Base-by-base conservation (phyloP, 352 stramenopile genomes). In the Peronospora destructor region DNA sequence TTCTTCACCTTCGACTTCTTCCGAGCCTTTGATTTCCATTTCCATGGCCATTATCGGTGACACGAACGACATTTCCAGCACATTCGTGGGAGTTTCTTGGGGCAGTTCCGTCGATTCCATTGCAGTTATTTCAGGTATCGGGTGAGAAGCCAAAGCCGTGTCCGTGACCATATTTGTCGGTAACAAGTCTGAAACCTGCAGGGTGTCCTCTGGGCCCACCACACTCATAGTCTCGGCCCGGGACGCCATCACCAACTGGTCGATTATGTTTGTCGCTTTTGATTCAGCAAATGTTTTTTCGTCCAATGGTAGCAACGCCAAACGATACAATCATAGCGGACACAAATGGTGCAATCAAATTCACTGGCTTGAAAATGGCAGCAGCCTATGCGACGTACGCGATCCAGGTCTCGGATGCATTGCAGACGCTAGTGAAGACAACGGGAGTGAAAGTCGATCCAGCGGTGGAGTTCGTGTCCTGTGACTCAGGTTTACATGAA, bases 261-360 rank as follows among this genome's bases (percentile, higher is more conserved):
- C 45, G 44, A 48, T 7, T 64, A 57, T 66, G 58, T 66, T 64
- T 60, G 60, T 49, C 35, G 43, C 54, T 33, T 60, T 60, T 61
- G 33, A 45, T 45, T 52, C 37, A 17, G 3, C n/a, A 12, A 7
- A 8, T 5, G 12, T 17, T 6, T 49, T 64, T 59, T 51, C 17
- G 49, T 23, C 49, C 48, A 64, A 64, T 49, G 38, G 12, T 32
- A 30, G n/a, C 2, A 44, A 29, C 3, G 3, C 10, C 3, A 44
- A 44, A 44, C 38, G 29, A 37, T 25, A 28, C 52, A 53, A 46
- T 53, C 43, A 64, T 40, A 44, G 10, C 46, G 35, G 9, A 16
- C n/a, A 28, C 52, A 63, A 66, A 64, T 68, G 60, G 45, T 48
- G 57, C 56, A 69, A 69, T 69, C 61, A 69, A 69, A 63, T 59